A percentile compares a stretch with the other conserved stretches of the same genome.
phyloP scores from a whole-genome alignment of 2,329 filamentous ascomycete species.

The Drechslerella dactyloides region DNA sequence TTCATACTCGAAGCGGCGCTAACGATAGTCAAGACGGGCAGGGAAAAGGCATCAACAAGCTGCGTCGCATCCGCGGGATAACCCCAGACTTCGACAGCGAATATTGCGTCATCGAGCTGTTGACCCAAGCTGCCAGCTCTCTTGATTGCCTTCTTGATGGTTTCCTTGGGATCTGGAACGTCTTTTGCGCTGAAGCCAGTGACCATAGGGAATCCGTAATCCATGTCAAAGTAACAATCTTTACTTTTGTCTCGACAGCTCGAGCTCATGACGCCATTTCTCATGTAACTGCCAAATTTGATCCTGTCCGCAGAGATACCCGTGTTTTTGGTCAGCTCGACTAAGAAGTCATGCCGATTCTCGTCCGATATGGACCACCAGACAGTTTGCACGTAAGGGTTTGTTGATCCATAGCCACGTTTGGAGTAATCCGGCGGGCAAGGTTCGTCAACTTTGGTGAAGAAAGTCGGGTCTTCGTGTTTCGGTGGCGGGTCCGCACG shows the following conservation, averaged over 20 bases:
- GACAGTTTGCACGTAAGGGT: conserved; percentile 43
- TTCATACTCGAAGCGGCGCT: conserved; percentile 53
- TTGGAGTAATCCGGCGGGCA: conserved; percentile 51
- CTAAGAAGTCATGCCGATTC: conserved; percentile 50
- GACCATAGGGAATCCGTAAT: conserved; percentile 50
- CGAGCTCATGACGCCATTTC: conserved; percentile 1
- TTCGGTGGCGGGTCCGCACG: conserved; percentile 5
- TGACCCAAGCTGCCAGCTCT: conserved; percentile 40
- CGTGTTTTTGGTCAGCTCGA: conserved; percentile 50
- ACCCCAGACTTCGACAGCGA: conserved; percentile 6
- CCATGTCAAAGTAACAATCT: conserved; percentile 26
- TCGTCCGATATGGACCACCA: conserved; percentile 42
- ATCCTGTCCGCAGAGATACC: conserved; percentile 53
- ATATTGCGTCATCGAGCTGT: conserved; percentile 25
- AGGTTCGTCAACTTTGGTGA: conserved; percentile 15
- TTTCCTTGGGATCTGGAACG: conserved; percentile 53
- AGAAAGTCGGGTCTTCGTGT: too few species aligned
- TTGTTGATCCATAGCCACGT: conserved; percentile 40
- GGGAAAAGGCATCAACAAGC: conserved; percentile 50
- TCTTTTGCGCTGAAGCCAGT: conserved; percentile 30
- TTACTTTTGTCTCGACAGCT: conserved; percentile 33
- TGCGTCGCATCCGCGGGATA: conserved; percentile 30
- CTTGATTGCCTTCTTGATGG: conserved; percentile 28
- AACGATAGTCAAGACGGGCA: conserved; percentile 52
- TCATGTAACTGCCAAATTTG: conserved; percentile 39